Percentiles rank a stretch among this genome's conserved stretches.
Conservation (phyloP, 805 yeast genomes). For the Cyberlindnera euphorbiiphila region DNA sequence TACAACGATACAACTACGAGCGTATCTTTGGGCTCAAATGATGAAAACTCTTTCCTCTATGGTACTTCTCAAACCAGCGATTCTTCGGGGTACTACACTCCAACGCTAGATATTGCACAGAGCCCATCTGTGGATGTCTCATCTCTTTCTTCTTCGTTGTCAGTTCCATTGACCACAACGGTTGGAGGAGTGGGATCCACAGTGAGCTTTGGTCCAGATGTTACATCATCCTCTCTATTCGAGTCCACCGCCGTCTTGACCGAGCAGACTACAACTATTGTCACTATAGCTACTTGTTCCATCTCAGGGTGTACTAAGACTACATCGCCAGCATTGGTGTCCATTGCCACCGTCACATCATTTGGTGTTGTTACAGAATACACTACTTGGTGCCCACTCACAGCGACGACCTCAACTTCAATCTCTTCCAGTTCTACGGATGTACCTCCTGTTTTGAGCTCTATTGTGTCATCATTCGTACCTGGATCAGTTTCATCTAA, state of each 20-base stretch:
- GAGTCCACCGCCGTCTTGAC: too few species aligned
- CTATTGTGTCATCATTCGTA: neutral
- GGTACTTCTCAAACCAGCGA: neutral
- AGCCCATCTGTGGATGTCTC: too few species aligned
- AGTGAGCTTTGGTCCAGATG: too few species aligned
- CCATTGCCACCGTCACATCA: slow-evolving; percentile 32
- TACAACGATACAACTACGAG: neutral
- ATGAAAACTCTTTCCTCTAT: slow-evolving; percentile 12
- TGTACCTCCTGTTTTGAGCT: too few species aligned
- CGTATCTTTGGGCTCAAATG: neutral
- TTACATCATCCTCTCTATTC: too few species aligned
- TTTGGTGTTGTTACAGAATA: slow-evolving; percentile 26
- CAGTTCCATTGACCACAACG: too few species aligned
- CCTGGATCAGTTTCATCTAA: neutral
- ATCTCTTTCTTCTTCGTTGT: too few species aligned
- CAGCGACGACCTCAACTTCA: slow-evolving; percentile 1
- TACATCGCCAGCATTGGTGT: slow-evolving; percentile 15
- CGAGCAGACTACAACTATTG: slow-evolving; percentile 22
- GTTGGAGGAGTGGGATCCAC: too few species aligned
- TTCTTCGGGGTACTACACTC: too few species aligned
- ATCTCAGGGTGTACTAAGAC: slow-evolving; percentile 15
- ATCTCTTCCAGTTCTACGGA: neutral
- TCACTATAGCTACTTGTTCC: slow-evolving; percentile 22
- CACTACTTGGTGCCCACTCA: slow-evolving; percentile 25
- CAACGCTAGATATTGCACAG: too few species aligned